A percentile compares a stretch with the other conserved stretches of the same genome.
These are phyloP conservation scores for Pterulicium gracile DNA, from an alignment of 1,284 basidiomycete genomes.

Conservation along the genomic window DNA sequence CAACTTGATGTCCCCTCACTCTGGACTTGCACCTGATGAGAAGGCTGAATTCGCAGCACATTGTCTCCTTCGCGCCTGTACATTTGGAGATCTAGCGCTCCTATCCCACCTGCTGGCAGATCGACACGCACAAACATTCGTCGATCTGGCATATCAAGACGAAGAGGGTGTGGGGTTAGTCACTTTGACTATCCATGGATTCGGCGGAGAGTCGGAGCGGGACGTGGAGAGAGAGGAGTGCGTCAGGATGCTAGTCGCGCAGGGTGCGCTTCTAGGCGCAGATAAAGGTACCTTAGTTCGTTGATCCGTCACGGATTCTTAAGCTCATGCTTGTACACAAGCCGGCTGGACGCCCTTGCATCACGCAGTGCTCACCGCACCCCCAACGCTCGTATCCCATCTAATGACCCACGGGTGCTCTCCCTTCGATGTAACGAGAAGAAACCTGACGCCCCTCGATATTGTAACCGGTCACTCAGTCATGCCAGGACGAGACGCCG, in stretches of 20 bases:
- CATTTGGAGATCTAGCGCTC: conserved; percentile 63
- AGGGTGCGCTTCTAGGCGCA: conserved; percentile 62
- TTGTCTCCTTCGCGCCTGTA: conserved; percentile 59
- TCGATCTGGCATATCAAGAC: conserved; percentile 62
- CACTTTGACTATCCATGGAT: conserved; percentile 73
- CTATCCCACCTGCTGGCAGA: conserved; percentile 65
- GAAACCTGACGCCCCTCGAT: conserved; percentile 76
- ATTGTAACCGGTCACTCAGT: conserved; percentile 73
- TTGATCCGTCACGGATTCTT: conserved; percentile 5
- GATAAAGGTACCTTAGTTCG: conserved; percentile 48
- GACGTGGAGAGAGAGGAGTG: conserved; percentile 84
- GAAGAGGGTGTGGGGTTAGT: conserved; percentile 78
- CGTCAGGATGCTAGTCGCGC: conserved; percentile 67
- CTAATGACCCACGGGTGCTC: conserved; percentile 88
- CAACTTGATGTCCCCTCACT: conserved; percentile 50
- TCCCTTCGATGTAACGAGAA: conserved; percentile 61
- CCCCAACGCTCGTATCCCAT: conserved; percentile 86
- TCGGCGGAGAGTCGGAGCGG: conserved; percentile 71
- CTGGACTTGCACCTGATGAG: conserved; percentile 55
- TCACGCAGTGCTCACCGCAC: conserved; percentile 81
- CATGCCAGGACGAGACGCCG: conserved; percentile 70
- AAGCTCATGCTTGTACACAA: conserved; percentile 19
- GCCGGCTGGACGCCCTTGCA: conserved; percentile 96
- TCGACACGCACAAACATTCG: conserved; percentile 53
- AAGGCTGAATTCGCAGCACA: conserved; percentile 60